These are phyloP conservation scores for Diversispora eburnea DNA, from an alignment of 192 early-diverging fungal species.

Conservation along the genomic window DNA sequence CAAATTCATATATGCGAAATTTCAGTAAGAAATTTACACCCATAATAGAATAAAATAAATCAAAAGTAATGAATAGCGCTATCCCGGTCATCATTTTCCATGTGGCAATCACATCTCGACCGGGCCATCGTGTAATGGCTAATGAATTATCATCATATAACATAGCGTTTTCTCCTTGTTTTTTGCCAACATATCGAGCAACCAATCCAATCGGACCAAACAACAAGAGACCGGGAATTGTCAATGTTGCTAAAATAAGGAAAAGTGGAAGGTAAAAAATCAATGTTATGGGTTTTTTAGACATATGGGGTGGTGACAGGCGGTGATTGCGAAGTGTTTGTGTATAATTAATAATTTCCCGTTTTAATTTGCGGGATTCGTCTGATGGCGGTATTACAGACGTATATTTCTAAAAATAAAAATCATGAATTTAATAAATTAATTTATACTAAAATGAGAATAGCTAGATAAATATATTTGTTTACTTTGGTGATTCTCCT, in stretches of 20 bases:
- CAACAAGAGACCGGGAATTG: conserved; percentile 36
- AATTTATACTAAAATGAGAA: background rate
- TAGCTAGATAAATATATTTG: background rate
- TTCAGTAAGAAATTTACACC: background rate
- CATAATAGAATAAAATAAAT: conserved; percentile 8
- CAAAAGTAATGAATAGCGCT: conserved; percentile 28
- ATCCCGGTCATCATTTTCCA: conserved; percentile 43
- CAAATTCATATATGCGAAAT: background rate
- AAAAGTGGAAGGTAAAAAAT: conserved; percentile 34
- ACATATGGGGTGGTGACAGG: conserved; percentile 33
- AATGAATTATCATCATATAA: conserved; percentile 41
- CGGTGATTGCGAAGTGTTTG: conserved; percentile 34
- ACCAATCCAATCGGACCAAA: conserved; percentile 37
- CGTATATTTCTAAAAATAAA: conserved; percentile 21
- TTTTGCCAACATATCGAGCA: conserved; percentile 38
- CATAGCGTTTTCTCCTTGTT: conserved; percentile 42
- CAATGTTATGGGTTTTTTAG: conserved; percentile 26
- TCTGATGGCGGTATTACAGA: conserved; percentile 24
- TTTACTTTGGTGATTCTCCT: conserved; percentile 36
- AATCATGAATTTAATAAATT: conserved; percentile 2
- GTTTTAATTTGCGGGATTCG: conserved; percentile 26
- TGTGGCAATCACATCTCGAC: conserved; percentile 45
- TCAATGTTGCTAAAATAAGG: conserved; percentile 30
- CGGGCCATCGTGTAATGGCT: conserved; percentile 45
- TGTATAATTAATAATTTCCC: conserved; percentile 35